Base-by-base conservation (phyloP, 352 stramenopile genomes). In the Elongisporangium undulatum region DNA sequence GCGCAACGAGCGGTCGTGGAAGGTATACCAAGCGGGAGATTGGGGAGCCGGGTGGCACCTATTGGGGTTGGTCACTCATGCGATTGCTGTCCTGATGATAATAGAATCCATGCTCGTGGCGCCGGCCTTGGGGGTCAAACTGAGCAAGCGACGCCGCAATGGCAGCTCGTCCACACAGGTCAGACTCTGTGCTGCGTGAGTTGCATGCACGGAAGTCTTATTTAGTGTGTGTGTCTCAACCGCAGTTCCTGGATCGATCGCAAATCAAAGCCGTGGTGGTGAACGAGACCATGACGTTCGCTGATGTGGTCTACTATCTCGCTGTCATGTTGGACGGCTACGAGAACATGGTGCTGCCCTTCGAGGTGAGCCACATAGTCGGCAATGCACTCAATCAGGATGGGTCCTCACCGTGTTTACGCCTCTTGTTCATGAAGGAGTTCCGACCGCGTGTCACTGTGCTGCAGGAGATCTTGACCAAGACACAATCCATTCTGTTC, bases 271-370 rank as follows among this genome's bases (percentile, higher is more conserved):
- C 82, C 1, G 82, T 94, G 45, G 75, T 90, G 13, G 66, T 95
- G 64, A 93, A 92, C 61, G 86, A 95, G 61, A 82, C 75, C 4
- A 94, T 95, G 50, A 83, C 73, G 24, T 92, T 94, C 52, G 75
- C 71, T 20, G 78, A 84, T 51, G 86, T 94, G 0, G 79, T 92
- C 17, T 95, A 95, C 68, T 90, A 79, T 58, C 57, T 95, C 34
- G 86, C 85, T 15, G 80, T 95, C 45, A 81, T 92, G 76, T 68
- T 91, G n/a, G 56, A 89, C 19, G 74, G 72, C 19, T 68, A 89
- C 49, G 66, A 71, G 22, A 64, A 77, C 20, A 94, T 94, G 83
- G 63, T 90, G 55, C 62, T 94, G 19, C 73, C 82, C 3, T 95
- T 91, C 62, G 72, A 95, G 80, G 85, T 93, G 53, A 55, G 64